Evolutionary conservation across 768 basidiomycete species (phyloP), one percentile per base, ranked within the genome.

Genomic region (Inosperma sp.): DNA sequence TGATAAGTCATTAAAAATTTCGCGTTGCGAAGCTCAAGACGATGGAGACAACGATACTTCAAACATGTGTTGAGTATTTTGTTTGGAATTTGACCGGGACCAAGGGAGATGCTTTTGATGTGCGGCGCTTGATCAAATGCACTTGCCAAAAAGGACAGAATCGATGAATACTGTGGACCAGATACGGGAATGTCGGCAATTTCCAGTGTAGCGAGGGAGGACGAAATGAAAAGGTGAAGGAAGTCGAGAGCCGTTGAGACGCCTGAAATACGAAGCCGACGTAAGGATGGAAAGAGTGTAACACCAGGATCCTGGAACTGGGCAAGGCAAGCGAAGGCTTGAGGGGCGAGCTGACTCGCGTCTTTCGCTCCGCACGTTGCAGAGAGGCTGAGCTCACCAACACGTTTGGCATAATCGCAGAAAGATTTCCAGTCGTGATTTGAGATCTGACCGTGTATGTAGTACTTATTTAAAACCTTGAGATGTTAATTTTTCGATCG

Each of bases 241-340:
- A 52, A 50, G 12, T 47, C n/a, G n/a, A 55, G 7, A 12, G 36
- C 36, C 17, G 34, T 2, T 12, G 47, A 25, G 6, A 30, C 45
- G n/a, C 23, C 33, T 13, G 33, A 12, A 19, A 59, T 10, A 9
- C 45, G 51, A 25, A 59, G 44, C 6, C 23, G 37, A 16, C 43
- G 22, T 30, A 59, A 31, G 17, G 33, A 36, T n/a, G 58, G 48
- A 12, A 59, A 48, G 7, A 59, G 48, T 23, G 58, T 52, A 8
- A n/a, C 42, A 5, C 27, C 13, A 3, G 34, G 23, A 25, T 45
- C 22, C 4, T 56, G 50, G 6, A 37, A 19, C 29, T 16, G 10
- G 12, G 29, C 51, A 8, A 56, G 35, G 25, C 51, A 41, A 17
- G 16, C 35, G 7, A 52, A 19, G 9, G 48, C 36, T 9, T 48